phyloP scores from a whole-genome alignment of 2,329 filamentous ascomycete genomes.

The Bipolaris cookei region DNA sequence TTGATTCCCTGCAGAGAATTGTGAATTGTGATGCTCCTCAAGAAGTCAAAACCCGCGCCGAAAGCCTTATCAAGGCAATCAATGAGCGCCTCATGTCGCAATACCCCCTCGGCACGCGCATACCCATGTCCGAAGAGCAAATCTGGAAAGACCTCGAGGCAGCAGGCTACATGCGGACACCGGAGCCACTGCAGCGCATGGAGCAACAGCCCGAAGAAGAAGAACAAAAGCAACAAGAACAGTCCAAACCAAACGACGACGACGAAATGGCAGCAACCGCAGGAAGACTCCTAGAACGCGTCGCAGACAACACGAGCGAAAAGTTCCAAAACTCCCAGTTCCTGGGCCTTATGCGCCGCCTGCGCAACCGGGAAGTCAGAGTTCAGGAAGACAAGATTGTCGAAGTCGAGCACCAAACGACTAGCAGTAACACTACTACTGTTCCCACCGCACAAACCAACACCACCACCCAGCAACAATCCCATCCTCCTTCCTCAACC shows the following conservation, averaged over 20 bases:
- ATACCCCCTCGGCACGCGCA: conserved; percentile 35
- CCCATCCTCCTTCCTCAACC: conserved; percentile 2
- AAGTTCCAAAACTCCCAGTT: conserved; percentile 84
- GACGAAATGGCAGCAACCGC: conserved; percentile 77
- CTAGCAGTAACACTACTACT: not conserved
- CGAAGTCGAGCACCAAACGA: conserved; percentile 48
- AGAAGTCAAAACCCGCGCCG: conserved; percentile 34
- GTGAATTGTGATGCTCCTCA: conserved; percentile 33
- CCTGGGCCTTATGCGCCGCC: conserved; percentile 74
- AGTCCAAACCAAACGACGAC: conserved; percentile 52
- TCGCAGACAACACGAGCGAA: conserved; percentile 70
- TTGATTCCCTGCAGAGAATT: conserved; percentile 41
- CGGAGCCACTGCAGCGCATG: conserved; percentile 20
- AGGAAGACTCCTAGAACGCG: conserved; percentile 70
- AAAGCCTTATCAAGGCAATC: conserved; percentile 38
- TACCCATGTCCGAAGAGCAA: conserved; percentile 31
- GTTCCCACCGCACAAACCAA: not conserved
- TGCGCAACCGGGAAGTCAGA: conserved; percentile 73
- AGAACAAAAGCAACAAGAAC: conserved; percentile 33
- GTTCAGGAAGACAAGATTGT: conserved; percentile 75
- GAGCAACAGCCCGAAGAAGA: conserved; percentile 41
- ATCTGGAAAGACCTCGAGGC: conserved; percentile 41
- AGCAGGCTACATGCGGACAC: conserved; percentile 38
- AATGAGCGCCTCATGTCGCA: conserved; percentile 48
- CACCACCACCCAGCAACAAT: not conserved